These are phyloP conservation scores for Candida patagonica DNA, from an alignment of 805 yeast species.

Conservation along the genomic window DNA sequence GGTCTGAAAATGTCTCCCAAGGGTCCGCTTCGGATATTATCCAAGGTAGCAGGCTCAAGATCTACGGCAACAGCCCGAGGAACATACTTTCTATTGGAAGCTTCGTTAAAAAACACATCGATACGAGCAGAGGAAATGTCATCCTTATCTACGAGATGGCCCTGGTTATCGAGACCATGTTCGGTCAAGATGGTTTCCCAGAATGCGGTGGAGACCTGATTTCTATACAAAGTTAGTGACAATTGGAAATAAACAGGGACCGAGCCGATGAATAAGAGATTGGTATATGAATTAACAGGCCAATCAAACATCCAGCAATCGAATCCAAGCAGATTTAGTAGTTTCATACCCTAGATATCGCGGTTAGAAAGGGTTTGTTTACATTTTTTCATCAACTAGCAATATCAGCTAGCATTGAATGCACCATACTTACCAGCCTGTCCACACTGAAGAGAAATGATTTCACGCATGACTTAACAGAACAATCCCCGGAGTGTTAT, in stretches of 20 bases:
- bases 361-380: background rate
- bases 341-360: background rate
- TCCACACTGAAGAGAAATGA: constrained; percentile 36
- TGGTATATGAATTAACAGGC: too few species aligned
- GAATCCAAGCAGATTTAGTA: background rate
- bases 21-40: constrained; percentile 66
- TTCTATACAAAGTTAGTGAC: constrained; percentile 14
- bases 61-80: constrained; percentile 93
- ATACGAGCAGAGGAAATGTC: constrained; percentile 23
- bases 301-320: background rate
- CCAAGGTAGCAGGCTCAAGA: constrained; percentile 92
- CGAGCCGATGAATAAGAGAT: too few species aligned
- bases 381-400: constrained; percentile 2
- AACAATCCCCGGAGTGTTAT: too few species aligned
- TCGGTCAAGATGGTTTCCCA: constrained; percentile 32
- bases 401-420: background rate
- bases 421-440: constrained; percentile 30
- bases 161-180: constrained; percentile 29
- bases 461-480: constrained; percentile 30
- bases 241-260: background rate
- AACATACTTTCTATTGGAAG: constrained; percentile 77
- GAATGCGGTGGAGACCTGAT: constrained; percentile 33
- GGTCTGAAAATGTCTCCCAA: constrained; percentile 86
- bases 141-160: constrained; percentile 33
- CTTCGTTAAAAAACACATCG: constrained; percentile 75